Conservation (phyloP, 2,329 filamentous ascomycete genomes). For the Seiridium cupressi region DNA sequence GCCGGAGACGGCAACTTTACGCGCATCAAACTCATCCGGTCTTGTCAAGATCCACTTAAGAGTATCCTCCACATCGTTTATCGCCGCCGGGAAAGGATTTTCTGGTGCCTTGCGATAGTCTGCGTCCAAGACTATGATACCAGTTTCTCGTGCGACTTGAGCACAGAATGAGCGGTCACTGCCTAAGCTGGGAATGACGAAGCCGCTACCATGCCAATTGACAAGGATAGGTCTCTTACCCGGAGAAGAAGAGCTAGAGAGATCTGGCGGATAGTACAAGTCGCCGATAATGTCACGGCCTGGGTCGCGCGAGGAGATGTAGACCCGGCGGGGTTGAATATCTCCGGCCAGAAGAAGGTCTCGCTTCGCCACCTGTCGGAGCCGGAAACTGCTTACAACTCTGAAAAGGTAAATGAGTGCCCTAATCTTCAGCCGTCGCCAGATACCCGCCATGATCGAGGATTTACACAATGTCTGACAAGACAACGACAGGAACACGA, state of each 20-base stretch:
- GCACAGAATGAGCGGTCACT: neutral
- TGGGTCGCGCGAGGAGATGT: neutral
- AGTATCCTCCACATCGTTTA: slow-evolving; percentile 4
- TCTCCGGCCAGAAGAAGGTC: neutral
- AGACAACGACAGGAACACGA: no score
- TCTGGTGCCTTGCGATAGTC: slow-evolving; percentile 6
- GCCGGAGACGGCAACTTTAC: neutral
- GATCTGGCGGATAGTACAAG: neutral
- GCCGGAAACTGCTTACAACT: neutral
- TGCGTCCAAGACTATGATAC: neutral
- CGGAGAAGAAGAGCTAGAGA: neutral
- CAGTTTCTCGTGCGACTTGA: neutral
- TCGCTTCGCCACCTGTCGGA: neutral
- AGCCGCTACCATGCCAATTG: slow-evolving; percentile 7
- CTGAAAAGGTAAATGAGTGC: neutral
- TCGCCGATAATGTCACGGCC: neutral
- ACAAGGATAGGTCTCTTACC: neutral
- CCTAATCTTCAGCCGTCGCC: neutral
- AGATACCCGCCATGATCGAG: neutral
- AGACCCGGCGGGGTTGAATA: neutral
- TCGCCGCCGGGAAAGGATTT: neutral
- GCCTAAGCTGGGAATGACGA: neutral
- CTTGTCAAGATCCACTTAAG: neutral
- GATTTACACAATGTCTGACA: no score
- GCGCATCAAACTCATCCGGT: neutral